phyloP scores from a whole-genome alignment of 495 filamentous ascomycete species.

The Penicillium maclennaniae region DNA sequence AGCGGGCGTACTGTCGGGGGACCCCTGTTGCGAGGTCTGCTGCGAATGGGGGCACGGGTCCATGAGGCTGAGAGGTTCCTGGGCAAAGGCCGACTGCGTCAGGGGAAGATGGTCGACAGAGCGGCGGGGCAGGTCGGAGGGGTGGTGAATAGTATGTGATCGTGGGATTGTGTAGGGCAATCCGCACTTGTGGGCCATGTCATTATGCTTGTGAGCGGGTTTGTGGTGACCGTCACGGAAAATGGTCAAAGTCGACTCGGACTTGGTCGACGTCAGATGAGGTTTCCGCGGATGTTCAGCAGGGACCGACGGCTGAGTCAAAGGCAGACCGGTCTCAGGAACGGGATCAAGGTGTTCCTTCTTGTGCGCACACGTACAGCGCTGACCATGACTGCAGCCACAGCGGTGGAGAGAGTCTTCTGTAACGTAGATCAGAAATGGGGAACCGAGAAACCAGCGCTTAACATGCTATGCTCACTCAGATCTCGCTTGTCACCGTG shows the following conservation, averaged over 20 bases:
- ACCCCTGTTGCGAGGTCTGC: constrained; percentile 61
- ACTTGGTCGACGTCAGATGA: constrained; percentile 74
- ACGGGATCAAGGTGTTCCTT: constrained; percentile 74
- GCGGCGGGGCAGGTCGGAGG: constrained; percentile 54
- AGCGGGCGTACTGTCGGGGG: constrained; percentile 55
- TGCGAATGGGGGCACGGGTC: constrained; percentile 19
- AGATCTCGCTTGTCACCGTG: constrained; percentile 55
- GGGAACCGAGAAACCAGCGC: constrained; percentile 30
- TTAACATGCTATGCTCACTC: constrained; percentile 53
- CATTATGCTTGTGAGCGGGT: constrained; percentile 83
- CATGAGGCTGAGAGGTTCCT: constrained; percentile 28
- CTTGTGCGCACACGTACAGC: constrained; percentile 90
- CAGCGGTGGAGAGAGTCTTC: constrained; percentile 64
- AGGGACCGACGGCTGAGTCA: constrained; percentile 32
- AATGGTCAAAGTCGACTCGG: constrained; percentile 77
- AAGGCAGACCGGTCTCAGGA: constrained; percentile 23
- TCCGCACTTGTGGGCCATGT: constrained; percentile 77
- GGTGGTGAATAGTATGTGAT: constrained; percentile 64
- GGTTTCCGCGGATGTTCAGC: constrained; percentile 57
- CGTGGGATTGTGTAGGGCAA: constrained; percentile 77
- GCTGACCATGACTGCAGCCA: constrained; percentile 86
- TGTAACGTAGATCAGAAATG: constrained; percentile 43
- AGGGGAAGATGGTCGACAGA: constrained; percentile 67
- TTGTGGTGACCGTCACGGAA: constrained; percentile 95
- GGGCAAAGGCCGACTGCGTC: constrained; percentile 39